A percentile compares a stretch with the other conserved stretches of the same genome.
These are phyloP conservation scores for Forsythia viridissima DNA, from an alignment of 257 asterid species.

Conservation along the genomic window DNA sequence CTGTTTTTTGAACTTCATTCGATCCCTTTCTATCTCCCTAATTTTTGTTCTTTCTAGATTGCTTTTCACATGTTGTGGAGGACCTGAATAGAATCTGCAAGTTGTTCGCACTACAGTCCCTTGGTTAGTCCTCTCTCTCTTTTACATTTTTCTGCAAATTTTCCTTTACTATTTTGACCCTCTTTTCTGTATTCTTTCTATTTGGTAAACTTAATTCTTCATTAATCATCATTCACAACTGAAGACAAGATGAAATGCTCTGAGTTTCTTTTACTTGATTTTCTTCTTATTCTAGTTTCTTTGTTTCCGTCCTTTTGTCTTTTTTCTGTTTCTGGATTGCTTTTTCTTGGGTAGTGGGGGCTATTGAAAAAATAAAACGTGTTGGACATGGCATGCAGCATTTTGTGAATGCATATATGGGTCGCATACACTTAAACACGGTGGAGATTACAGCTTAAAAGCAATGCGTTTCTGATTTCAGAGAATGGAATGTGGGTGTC, in stretches of 20 bases:
- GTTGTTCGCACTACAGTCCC: neutral
- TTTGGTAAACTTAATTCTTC: neutral
- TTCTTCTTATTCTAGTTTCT: neutral
- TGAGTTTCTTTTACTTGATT: neutral
- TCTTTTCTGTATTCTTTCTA: neutral
- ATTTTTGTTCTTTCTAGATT: neutral
- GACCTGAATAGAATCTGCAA: neutral
- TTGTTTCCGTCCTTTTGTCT: neutral
- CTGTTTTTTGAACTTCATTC: neutral
- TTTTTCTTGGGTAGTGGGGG: conserved; percentile 6
- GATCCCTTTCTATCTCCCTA: neutral
- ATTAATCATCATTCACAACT: neutral
- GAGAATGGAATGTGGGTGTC: conserved; percentile 59
- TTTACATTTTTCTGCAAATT: neutral
- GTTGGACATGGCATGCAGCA: neutral
- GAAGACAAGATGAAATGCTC: neutral
- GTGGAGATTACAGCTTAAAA: conserved; percentile 9
- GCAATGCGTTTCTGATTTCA: conserved; percentile 24
- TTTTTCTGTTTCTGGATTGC: neutral
- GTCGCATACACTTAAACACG: neutral
- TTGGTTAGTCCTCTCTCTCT: neutral
- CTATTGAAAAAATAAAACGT: conserved; percentile 1
- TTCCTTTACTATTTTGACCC: neutral
- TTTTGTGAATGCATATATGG: neutral
- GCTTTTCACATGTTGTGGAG: neutral